Conservation (phyloP, 441 rosid species). For the Euphorbia celastroides region DNA sequence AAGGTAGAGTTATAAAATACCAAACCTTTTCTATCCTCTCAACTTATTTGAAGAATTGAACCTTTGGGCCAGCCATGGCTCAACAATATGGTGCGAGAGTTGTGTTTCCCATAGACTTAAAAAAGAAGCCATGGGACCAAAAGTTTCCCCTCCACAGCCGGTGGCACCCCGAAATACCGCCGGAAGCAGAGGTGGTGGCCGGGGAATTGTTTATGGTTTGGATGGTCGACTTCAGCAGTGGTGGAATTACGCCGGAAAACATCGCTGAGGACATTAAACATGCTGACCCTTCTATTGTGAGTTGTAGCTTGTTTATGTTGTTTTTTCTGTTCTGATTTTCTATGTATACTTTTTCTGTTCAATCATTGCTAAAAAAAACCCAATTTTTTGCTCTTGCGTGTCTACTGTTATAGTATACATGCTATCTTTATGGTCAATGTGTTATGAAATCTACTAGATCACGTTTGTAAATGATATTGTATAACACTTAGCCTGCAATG, state of each 20-base stretch:
- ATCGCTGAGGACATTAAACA: constrained; percentile 47
- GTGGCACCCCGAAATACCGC: constrained; percentile 65
- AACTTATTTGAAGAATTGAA: neutral
- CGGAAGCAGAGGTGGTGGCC: constrained; percentile 33
- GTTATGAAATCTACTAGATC: too few species aligned
- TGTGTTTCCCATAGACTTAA: constrained; percentile 60
- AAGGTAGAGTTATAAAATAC: too few species aligned
- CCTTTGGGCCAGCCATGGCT: constrained; percentile 23
- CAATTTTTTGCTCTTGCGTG: too few species aligned
- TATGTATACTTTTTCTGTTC: too few species aligned
- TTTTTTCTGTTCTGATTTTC: too few species aligned
- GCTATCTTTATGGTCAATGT: too few species aligned
- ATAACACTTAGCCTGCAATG: too few species aligned
- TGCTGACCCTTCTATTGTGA: constrained; percentile 36
- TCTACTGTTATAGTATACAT: too few species aligned
- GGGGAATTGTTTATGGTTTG: constrained; percentile 53
- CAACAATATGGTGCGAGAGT: constrained; percentile 37
- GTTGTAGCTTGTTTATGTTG: neutral
- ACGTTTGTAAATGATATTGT: too few species aligned
- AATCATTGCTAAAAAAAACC: too few species aligned
- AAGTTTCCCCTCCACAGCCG: constrained; percentile 50
- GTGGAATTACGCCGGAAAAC: constrained; percentile 33
- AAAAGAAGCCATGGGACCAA: constrained; percentile 73
- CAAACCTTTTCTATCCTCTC: neutral
- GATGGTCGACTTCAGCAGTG: constrained; percentile 57